Percentiles rank a stretch among this genome's conserved stretches.
phyloP scores from a whole-genome alignment of 164 flowering plant genomes.

The Paratinospora sagittata region DNA sequence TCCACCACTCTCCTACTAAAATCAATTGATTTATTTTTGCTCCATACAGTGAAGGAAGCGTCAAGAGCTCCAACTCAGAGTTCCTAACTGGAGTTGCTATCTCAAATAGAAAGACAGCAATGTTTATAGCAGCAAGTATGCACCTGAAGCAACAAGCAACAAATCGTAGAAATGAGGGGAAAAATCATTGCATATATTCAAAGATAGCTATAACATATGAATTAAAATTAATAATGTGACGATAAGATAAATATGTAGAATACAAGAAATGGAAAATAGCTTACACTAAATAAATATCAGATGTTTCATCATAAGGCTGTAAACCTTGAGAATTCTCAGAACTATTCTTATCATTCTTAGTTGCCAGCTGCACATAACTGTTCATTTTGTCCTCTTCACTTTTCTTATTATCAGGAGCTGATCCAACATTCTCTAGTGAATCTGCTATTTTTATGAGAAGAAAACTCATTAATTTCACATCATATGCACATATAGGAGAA shows the following conservation, averaged over 20 bases:
- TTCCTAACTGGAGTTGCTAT: constrained; percentile 57
- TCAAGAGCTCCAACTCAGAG: constrained; percentile 37
- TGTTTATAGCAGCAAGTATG: constrained; percentile 48
- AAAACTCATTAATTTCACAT: neutral
- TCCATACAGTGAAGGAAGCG: constrained; percentile 64
- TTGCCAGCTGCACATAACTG: constrained; percentile 13
- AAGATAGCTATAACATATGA: neutral
- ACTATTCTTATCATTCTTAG: constrained; percentile 14
- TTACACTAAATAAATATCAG: constrained; percentile 46
- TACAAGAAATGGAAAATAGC: neutral
- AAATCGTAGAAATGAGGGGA: neutral
- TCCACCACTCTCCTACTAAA: constrained; percentile 79
- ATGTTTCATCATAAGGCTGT: constrained; percentile 30
- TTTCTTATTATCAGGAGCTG: constrained; percentile 4
- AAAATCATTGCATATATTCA: neutral
- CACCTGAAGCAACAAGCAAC: constrained; percentile 35
- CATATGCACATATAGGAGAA: neutral
- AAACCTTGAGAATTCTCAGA: constrained; percentile 16
- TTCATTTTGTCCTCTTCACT: constrained; percentile 15
- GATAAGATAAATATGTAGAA: constrained; percentile 1
- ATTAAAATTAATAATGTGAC: neutral
- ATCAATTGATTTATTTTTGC: constrained; percentile 70
- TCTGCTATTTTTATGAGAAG: neutral
- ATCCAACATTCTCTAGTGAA: neutral
- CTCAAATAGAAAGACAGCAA: constrained; percentile 64